Conservation (phyloP, 768 basidiomycete genomes). For the Phaffia tasmanica region DNA sequence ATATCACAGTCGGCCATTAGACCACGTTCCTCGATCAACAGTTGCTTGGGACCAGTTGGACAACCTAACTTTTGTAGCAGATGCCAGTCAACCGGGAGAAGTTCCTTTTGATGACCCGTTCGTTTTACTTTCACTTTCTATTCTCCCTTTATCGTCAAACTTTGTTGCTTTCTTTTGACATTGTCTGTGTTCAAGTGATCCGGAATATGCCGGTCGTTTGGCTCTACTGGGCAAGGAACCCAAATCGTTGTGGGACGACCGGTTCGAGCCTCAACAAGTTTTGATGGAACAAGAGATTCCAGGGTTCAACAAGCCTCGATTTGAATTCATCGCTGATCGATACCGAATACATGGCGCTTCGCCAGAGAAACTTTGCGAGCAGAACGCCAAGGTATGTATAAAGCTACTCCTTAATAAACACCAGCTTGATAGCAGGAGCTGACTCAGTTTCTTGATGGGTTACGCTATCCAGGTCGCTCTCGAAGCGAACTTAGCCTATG, state of each 20-base stretch:
- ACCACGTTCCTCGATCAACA: constrained; percentile 54
- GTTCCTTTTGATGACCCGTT: constrained; percentile 73
- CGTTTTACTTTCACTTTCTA: constrained; percentile 30
- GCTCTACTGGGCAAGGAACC: constrained; percentile 31
- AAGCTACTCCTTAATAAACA: too few relatives aligned
- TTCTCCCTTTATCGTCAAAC: background rate
- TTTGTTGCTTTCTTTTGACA: background rate
- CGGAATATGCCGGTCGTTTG: constrained; percentile 8
- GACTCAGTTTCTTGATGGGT: background rate
- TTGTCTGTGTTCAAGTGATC: constrained; percentile 2
- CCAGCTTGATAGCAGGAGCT: background rate
- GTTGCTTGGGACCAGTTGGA: constrained; percentile 57
- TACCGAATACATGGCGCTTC: constrained; percentile 48
- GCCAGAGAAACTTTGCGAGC: constrained; percentile 12
- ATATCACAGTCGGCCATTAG: constrained; percentile 53
- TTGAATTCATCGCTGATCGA: constrained; percentile 52
- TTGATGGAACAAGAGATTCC: constrained; percentile 47
- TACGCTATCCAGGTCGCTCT: background rate
- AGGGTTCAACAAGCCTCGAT: constrained; percentile 44
- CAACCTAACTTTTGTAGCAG: constrained; percentile 56
- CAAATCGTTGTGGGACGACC: constrained; percentile 54
- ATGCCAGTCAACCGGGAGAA: constrained; percentile 49
- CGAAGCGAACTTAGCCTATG: background rate
- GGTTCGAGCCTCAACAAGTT: constrained; percentile 48
- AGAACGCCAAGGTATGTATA: background rate